Base-by-base conservation (phyloP, 352 stramenopile genomes). In the Phytophthora boehmeriae region DNA sequence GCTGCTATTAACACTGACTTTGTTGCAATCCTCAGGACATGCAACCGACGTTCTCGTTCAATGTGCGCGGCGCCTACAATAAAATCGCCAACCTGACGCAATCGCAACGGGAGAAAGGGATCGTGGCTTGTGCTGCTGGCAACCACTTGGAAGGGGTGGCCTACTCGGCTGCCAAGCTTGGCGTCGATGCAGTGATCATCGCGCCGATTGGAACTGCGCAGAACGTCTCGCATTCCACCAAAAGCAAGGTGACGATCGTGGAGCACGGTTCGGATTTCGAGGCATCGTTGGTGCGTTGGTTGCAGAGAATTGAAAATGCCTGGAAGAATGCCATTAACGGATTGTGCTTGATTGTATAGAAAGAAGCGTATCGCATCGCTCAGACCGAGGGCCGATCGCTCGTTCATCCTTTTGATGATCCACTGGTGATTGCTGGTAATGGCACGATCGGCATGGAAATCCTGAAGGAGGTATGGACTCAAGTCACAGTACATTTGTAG, bases 101-200 rank as follows among this genome's bases (percentile, higher is more conserved):
- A 14, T 68, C 85, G 43, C 80, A 98, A 55, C 77, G 90, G 13
- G 62, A 86, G 30, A 76, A 74, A 25, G 96, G 96, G 35, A 87
- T 95, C 47, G 85, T 95, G 30, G 84, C 85, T 16, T 90, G 85
- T 46, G 76, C 79, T 2, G 88, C 87, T 1, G 97, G 97, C 30
- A 99, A 99, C 77, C 97, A 99, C 76, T 86, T 98, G 2, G 97
- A 99, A 72, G 97, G 97, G 34, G 97, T 99, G 3, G 97, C 97
- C 16, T 88, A 98, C 54, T 96, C 95, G 22, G 95, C 97, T 16
- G 78, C 80, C 17, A 97, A 96, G 66, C 76, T 99, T n/a, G 82
- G 81, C 17, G 90, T 98, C 36, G 82, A 96, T n/a, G 96, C 96
- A 2, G 73, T 98, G 10, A 98, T 99, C 71, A 96, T 99, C 42